Percentiles rank a stretch among this genome's conserved stretches.
phyloP scores from a whole-genome alignment of 768 basidiomycete species.

The Lactarius evosmus region DNA sequence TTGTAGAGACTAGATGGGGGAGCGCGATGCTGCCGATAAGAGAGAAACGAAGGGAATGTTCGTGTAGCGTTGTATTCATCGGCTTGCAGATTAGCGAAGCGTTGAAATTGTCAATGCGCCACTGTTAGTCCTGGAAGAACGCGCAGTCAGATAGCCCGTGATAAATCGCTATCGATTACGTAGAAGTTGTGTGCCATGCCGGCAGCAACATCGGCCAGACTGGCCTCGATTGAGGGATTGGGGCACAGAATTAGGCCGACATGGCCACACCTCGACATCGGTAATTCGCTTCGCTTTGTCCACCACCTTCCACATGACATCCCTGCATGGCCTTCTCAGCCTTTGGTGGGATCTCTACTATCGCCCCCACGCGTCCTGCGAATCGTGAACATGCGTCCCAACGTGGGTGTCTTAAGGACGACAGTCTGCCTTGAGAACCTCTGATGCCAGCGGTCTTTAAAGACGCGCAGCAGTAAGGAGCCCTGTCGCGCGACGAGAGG shows the following conservation, averaged over 20 bases:
- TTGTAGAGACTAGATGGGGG: neutral
- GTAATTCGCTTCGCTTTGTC: neutral
- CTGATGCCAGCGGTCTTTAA: neutral
- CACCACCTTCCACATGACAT: neutral
- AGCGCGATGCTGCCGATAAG: neutral
- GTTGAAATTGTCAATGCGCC: neutral
- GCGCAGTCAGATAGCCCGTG: neutral
- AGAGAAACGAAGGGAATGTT: neutral
- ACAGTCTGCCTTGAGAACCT: neutral
- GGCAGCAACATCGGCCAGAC: neutral
- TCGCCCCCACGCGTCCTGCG: neutral
- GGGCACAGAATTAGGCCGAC: neutral
- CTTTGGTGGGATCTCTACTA: neutral
- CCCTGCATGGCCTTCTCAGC: neutral
- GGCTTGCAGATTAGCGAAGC: neutral
- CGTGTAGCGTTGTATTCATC: neutral
- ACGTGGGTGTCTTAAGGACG: neutral
- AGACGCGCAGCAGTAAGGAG: neutral
- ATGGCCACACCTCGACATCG: neutral
- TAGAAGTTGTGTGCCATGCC: neutral
- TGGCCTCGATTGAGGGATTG: neutral
- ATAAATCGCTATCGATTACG: neutral
- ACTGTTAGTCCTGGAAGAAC: neutral
- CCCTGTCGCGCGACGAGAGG: neutral
- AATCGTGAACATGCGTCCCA: neutral